Evolutionary conservation across 2,329 filamentous ascomycete genomes (phyloP).

Genomic region (Penicillium sp.): DNA sequence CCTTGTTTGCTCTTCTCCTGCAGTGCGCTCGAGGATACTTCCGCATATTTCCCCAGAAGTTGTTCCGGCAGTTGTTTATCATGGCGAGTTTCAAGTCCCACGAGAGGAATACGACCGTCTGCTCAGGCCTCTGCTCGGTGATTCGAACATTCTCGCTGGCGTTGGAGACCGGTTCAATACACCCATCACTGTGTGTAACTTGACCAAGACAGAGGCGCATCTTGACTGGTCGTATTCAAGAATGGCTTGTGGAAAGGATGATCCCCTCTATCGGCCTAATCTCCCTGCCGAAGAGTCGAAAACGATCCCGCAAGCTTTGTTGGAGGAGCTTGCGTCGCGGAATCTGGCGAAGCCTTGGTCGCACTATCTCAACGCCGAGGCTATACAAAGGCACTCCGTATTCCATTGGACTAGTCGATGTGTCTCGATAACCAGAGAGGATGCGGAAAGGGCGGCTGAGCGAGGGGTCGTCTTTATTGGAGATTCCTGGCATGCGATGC

Average conservation of each 20-base stretch:
- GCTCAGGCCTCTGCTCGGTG: neutral
- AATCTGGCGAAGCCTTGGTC: slow-evolving; percentile 11
- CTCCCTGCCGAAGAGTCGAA: slow-evolving; percentile 1
- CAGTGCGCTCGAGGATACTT: slow-evolving; percentile 7
- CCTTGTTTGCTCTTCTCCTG: no score
- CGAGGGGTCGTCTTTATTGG: slow-evolving; percentile 1
- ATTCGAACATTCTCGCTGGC: slow-evolving; percentile 12
- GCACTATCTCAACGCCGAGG: slow-evolving; percentile 1
- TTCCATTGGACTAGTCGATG: slow-evolving; percentile 11
- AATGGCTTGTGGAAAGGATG: neutral
- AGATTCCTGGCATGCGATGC: no score
- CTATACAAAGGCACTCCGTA: slow-evolving; percentile 3
- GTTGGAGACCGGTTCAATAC: slow-evolving; percentile 15
- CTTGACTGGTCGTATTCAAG: slow-evolving; percentile 17
- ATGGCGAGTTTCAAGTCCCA: slow-evolving; percentile 11
- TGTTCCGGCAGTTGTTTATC: slow-evolving; percentile 12
- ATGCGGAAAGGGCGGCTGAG: neutral
- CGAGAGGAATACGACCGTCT: slow-evolving; percentile 4
- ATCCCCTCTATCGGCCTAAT: slow-evolving; percentile 7
- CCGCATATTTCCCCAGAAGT: slow-evolving; percentile 2
- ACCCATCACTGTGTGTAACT: slow-evolving; percentile 10
- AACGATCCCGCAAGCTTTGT: neutral
- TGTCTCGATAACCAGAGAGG: neutral
- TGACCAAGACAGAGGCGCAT: slow-evolving; percentile 5
- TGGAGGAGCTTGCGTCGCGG: slow-evolving; percentile 11